These are phyloP conservation scores for Magnolia changhungtana DNA, from an alignment of 164 flowering plant genomes.

Conservation along the genomic window DNA sequence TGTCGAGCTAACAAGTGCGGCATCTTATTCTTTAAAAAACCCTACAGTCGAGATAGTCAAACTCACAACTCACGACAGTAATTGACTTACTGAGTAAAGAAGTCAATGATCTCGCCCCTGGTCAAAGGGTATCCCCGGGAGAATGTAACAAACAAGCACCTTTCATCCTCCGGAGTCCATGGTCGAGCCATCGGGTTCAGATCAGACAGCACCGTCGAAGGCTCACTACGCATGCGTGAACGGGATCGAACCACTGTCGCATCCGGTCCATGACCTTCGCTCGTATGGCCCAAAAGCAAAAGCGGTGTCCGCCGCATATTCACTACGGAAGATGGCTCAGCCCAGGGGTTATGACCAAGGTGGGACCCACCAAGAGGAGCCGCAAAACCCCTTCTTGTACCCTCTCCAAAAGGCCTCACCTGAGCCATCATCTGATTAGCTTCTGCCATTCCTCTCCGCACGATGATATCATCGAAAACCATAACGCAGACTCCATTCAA, in stretches of 20 bases:
- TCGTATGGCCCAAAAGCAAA: too few relatives aligned
- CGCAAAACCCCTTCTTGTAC: not conserved
- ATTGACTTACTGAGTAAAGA: slow-evolving; percentile 2
- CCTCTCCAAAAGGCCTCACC: not conserved
- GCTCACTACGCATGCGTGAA: not conserved
- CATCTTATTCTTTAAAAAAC: too few relatives aligned
- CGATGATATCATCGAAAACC: not conserved
- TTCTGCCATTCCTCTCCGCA: not conserved
- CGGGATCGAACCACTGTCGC: not conserved
- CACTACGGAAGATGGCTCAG: not conserved
- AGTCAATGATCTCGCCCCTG: slow-evolving; percentile 3
- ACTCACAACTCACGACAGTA: too few relatives aligned
- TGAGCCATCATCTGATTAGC: not conserved
- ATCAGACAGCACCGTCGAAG: not conserved
- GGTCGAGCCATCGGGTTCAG: slow-evolving; percentile 1
- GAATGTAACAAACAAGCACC: slow-evolving; percentile 8
- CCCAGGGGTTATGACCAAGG: not conserved
- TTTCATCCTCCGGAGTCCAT: slow-evolving; percentile 1
- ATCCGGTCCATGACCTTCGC: not conserved
- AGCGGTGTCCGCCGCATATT: not conserved
- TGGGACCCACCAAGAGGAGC: not conserved
- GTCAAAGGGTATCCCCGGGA: slow-evolving; percentile 7
- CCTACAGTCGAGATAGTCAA: too few relatives aligned
- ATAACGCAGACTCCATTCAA: not conserved
- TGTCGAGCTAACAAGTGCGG: too few relatives aligned